phyloP scores from a whole-genome alignment of 2,329 filamentous ascomycete species.

The Cercospora sesami region DNA sequence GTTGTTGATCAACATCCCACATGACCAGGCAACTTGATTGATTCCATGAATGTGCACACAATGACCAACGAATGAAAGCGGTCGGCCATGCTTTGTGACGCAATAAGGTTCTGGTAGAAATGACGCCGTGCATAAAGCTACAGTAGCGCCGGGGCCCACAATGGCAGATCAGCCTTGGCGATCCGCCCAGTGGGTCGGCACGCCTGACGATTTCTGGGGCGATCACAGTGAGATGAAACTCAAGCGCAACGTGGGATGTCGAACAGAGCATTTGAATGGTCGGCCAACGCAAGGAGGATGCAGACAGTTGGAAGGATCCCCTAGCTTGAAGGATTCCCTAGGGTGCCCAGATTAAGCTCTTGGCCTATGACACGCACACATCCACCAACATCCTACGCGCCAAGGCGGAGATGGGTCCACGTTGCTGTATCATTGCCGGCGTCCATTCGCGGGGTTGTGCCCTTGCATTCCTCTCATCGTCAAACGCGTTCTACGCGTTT shows the following conservation, averaged over 20 bases:
- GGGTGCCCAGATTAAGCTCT: not conserved
- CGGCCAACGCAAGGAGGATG: not conserved
- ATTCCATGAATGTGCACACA: not conserved
- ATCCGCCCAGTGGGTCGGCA: not conserved
- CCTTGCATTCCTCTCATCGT: not conserved
- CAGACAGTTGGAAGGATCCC: not conserved
- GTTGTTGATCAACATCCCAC: not conserved
- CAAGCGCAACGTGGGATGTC: not conserved
- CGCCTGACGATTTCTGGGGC: not conserved
- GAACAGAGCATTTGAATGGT: not conserved
- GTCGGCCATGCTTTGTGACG: not conserved
- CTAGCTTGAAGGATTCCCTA: not conserved
- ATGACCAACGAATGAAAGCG: not conserved
- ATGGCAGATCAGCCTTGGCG: not conserved
- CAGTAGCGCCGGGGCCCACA: not conserved
- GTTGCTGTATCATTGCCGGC: not conserved
- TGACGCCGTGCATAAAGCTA: not conserved
- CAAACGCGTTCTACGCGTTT: not conserved
- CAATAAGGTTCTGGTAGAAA: not conserved
- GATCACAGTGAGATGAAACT: not conserved
- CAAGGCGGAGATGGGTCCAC: not conserved
- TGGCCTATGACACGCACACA: not conserved
- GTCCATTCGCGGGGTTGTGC: not conserved
- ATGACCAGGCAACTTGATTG: not conserved
- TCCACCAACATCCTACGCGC: not conserved